Conservation (phyloP, 768 basidiomycete genomes). For the Russula earlei region DNA sequence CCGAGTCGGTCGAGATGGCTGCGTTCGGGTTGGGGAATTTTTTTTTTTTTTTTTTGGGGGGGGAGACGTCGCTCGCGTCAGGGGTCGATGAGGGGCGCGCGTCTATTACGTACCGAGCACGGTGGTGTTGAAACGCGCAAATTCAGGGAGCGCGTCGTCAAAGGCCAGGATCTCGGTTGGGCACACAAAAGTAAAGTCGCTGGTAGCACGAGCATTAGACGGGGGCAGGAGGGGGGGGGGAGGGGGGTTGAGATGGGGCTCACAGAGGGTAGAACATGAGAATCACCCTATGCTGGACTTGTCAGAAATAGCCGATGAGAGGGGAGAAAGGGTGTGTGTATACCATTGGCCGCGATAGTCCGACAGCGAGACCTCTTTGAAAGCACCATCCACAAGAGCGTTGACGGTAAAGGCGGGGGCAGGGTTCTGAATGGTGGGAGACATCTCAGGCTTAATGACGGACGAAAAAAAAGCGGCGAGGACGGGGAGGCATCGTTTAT, state of each 20-base stretch:
- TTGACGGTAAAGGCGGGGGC: slow-evolving; percentile 74
- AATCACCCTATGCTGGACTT: slow-evolving; percentile 57
- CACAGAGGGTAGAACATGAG: slow-evolving; percentile 93
- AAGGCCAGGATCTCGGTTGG: slow-evolving; percentile 96
- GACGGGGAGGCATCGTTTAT: too few species aligned
- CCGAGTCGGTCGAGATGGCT: slow-evolving; percentile 85
- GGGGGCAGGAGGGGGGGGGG: neutral
- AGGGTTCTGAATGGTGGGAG: slow-evolving; percentile 56
- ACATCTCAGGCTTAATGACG: slow-evolving; percentile 28
- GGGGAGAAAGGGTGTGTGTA: slow-evolving; percentile 9
- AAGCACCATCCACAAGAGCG: slow-evolving; percentile 66
- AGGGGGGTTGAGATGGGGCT: slow-evolving; percentile 24
- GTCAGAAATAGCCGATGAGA: neutral
- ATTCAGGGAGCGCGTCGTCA: slow-evolving; percentile 74
- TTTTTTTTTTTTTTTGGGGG: too few species aligned
- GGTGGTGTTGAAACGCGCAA: slow-evolving; percentile 61
- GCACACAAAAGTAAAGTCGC: slow-evolving; percentile 85
- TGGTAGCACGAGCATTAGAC: slow-evolving; percentile 23
- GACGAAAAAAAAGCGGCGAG: neutral
- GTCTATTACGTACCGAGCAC: slow-evolving; percentile 74
- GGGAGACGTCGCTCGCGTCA: too few species aligned
- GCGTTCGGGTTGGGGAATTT: neutral
- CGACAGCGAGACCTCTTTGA: slow-evolving; percentile 66
- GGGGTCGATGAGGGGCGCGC: too few species aligned
- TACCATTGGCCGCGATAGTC: slow-evolving; percentile 82